A percentile compares a stretch with the other conserved stretches of the same genome.
These are phyloP conservation scores for Stylosanthes scabra DNA, from an alignment of 331 rosid species.

Conservation along the genomic window DNA sequence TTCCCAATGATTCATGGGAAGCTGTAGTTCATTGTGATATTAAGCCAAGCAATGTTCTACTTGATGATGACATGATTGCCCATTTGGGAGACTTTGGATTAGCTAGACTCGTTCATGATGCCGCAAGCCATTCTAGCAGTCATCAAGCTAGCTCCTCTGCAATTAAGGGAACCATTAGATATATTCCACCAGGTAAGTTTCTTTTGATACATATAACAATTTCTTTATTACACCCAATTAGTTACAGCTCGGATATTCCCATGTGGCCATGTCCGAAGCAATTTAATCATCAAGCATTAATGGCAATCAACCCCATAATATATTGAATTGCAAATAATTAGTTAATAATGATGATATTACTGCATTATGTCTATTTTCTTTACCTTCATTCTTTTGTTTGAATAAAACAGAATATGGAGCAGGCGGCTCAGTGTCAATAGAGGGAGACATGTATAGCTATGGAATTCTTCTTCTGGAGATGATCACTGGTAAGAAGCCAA, in stretches of 20 bases:
- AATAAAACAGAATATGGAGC: conserved; percentile 25
- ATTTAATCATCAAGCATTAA: neutral
- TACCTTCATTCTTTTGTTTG: neutral
- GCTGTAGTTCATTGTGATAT: conserved; percentile 33
- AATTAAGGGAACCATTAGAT: too few relatives aligned
- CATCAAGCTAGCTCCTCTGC: too few relatives aligned
- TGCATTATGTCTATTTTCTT: neutral
- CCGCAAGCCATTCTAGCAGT: too few relatives aligned
- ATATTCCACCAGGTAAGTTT: too few relatives aligned
- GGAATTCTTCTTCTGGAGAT: conserved; percentile 39
- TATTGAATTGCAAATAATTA: neutral
- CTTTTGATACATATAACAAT: neutral
- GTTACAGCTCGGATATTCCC: too few relatives aligned
- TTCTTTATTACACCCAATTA: neutral
- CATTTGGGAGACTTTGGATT: conserved; percentile 37
- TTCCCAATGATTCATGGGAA: conserved; percentile 14
- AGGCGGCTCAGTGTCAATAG: conserved; percentile 13
- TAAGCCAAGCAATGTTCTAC: conserved; percentile 35
- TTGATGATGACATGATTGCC: conserved; percentile 26
- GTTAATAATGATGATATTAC: neutral
- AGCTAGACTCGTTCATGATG: conserved; percentile 16
- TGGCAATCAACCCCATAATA: neutral
- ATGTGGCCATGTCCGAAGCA: too few relatives aligned
- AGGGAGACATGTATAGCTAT: conserved; percentile 42
- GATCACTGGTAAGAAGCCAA: conserved; percentile 31